phyloP scores from a whole-genome alignment of 2,329 filamentous ascomycete species.

The Penicillium concentricum region DNA sequence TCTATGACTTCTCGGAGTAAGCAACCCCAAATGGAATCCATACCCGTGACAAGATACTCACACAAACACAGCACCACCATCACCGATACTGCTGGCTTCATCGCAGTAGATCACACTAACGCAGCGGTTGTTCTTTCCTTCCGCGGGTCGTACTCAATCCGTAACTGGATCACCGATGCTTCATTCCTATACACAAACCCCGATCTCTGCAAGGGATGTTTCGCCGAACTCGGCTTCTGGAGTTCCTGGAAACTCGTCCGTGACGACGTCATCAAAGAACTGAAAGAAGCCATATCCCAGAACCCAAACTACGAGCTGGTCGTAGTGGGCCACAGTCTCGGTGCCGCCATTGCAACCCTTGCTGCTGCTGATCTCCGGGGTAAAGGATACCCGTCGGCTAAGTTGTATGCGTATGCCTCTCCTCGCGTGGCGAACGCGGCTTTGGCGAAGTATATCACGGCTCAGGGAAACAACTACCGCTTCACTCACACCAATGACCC shows the following conservation, averaged over 20 bases:
- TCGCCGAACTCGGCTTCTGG: slow-evolving; percentile 49
- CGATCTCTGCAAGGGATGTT: slow-evolving; percentile 45
- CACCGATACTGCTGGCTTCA: slow-evolving; percentile 49
- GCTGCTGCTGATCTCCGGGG: slow-evolving; percentile 57
- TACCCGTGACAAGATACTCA: not conserved
- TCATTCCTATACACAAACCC: slow-evolving; percentile 32
- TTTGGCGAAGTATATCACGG: slow-evolving; percentile 55
- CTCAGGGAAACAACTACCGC: slow-evolving; percentile 57
- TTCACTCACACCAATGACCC: slow-evolving; percentile 68
- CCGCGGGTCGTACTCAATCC: slow-evolving; percentile 37
- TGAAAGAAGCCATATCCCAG: slow-evolving; percentile 25
- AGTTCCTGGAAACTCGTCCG: slow-evolving; percentile 43
- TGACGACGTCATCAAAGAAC: slow-evolving; percentile 34
- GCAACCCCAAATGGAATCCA: not conserved
- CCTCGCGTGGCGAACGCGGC: slow-evolving; percentile 63
- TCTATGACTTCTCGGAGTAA: slow-evolving; percentile 50
- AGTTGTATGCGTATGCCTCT: slow-evolving; percentile 66
- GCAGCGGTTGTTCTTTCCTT: slow-evolving; percentile 38
- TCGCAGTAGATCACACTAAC: slow-evolving; percentile 50
- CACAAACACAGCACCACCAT: slow-evolving; percentile 14
- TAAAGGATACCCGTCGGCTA: slow-evolving; percentile 46
- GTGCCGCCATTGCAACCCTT: slow-evolving; percentile 63
- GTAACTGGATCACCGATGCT: slow-evolving; percentile 34
- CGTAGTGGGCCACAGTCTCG: slow-evolving; percentile 65
- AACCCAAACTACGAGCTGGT: slow-evolving; percentile 42